Evolutionary conservation across 352 stramenopile genomes (phyloP).

Genomic region (Pythium phragmiticola): DNA sequence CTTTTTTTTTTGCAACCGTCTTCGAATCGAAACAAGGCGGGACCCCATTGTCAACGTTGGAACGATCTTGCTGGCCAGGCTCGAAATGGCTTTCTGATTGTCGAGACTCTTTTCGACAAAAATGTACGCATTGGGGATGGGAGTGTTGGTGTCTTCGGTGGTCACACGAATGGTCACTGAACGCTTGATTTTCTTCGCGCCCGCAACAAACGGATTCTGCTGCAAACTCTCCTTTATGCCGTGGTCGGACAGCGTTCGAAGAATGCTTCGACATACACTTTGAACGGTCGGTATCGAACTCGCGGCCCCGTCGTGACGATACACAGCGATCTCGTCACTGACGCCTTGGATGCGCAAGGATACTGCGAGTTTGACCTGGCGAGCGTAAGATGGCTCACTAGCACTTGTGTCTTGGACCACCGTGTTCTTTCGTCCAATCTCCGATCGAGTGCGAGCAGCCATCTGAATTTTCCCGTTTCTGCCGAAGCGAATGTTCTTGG

Average conservation of each 20-base stretch:
- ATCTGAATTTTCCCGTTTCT: slow-evolving; percentile 55
- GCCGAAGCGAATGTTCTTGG: slow-evolving; percentile 65
- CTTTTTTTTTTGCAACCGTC: slow-evolving; percentile 52
- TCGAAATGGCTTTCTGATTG: slow-evolving; percentile 37
- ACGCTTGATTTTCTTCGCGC: slow-evolving; percentile 46
- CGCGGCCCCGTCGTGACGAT: slow-evolving; percentile 35
- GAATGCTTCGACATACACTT: slow-evolving; percentile 46
- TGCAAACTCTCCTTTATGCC: slow-evolving; percentile 70
- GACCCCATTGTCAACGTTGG: slow-evolving; percentile 67
- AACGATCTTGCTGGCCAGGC: slow-evolving; percentile 58
- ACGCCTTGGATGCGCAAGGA: slow-evolving; percentile 43
- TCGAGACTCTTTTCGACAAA: slow-evolving; percentile 61
- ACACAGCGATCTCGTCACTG: slow-evolving; percentile 40
- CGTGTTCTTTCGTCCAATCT: background rate
- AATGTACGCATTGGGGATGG: slow-evolving; percentile 47
- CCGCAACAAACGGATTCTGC: slow-evolving; percentile 52
- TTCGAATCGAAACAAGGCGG: slow-evolving; percentile 57
- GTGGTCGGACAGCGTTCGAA: slow-evolving; percentile 45
- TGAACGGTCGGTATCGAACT: slow-evolving; percentile 45
- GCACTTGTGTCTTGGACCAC: background rate
- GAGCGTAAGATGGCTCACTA: background rate
- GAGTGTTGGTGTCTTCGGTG: slow-evolving; percentile 47
- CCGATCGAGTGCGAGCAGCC: slow-evolving; percentile 15
- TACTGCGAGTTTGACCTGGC: slow-evolving; percentile 29
- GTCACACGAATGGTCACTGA: slow-evolving; percentile 51